Evolutionary conservation across 139 green algal genomes (phyloP).

Genomic region (Chlorella sp.): DNA sequence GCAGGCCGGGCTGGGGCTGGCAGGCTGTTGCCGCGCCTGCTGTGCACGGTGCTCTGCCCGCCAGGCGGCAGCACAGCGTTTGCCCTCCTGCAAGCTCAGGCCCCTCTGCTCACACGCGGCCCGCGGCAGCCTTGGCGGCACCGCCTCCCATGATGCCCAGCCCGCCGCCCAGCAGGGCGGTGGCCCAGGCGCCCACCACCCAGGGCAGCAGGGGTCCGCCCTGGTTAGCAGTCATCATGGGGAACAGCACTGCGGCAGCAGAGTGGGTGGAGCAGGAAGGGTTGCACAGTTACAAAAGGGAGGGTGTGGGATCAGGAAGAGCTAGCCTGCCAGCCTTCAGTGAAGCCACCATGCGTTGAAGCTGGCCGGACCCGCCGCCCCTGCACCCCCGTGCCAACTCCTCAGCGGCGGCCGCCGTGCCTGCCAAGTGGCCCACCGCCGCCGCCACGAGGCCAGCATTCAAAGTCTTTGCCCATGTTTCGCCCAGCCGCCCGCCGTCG

Average conservation of each 20-base stretch:
- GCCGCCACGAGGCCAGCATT: constrained; percentile 23
- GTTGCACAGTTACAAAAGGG: too few relatives aligned
- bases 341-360: too few relatives aligned
- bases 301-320: too few relatives aligned
- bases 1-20: too few relatives aligned
- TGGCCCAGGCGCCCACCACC: constrained; percentile 32
- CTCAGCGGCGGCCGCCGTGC: too few relatives aligned
- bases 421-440: constrained; percentile 30
- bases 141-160: constrained; percentile 26
- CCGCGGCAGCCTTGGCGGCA: constrained; percentile 22
- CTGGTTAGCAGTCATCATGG: constrained; percentile 22
- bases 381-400: too few relatives aligned
- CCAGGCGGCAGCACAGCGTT: background rate
- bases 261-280: background rate
- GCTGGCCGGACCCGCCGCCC: too few relatives aligned
- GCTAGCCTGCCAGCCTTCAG: too few relatives aligned
- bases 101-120: background rate
- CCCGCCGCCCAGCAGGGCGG: background rate
- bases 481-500: constrained; percentile 2
- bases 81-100: background rate
- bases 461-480: constrained; percentile 23
- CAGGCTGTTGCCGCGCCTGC: too few relatives aligned
- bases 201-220: constrained; percentile 9
- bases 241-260: constrained; percentile 4
- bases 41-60: too few relatives aligned